Base-by-base conservation (phyloP, 768 basidiomycete genomes). In the Amanita pallidorosea region DNA sequence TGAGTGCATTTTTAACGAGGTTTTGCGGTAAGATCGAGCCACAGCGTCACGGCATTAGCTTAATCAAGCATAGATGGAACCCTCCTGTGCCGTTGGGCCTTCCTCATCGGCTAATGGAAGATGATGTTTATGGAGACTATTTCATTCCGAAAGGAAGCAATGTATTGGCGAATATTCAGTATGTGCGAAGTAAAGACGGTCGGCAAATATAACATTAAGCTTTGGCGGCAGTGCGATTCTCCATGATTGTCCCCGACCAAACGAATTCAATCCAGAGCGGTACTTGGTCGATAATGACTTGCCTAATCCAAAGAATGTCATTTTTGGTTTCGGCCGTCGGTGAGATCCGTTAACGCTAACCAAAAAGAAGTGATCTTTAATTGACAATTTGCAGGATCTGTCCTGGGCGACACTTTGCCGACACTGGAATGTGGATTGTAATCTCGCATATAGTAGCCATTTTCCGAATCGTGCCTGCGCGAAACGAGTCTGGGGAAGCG, bases 301-400 rank as follows among this genome's bases (percentile, higher is more conserved):
- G 31, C 65, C 67, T 17, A 72, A 79, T 60, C 76, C 78, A 29
- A 64, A 69, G 29, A 69, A 71, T 33, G 58, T 76, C 34, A 67
- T 77, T 17, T 81, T 80, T 56, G 79, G 79, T 7, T 81, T 81
- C 61, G 79, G 79, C 27, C 67, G 79, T 49, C 65, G 76, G 75
- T 75, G 52, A 61, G 64, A 48, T 23, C 42, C 34, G 5, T 13
- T 47, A 17, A 33, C 18, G 6, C 38, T 37, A 35, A 20, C 25
- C 45, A 33, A 41, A 23, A 27, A 20, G 35, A 17, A n/a, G 13
- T 6, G 18, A 42, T 33, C 17, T 45, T 42, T 53, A 40, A 29
- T 44, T 22, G 22, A 31, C 35, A 20, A 11, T 45, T 42, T 45
- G 41, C 53, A 76, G 76, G 51, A 66, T 72, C 49, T 83, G 80